Evolutionary conservation across 352 stramenopile species (phyloP), one percentile per base, ranked within the genome.

Genomic region (Blastocystis sp.): DNA sequence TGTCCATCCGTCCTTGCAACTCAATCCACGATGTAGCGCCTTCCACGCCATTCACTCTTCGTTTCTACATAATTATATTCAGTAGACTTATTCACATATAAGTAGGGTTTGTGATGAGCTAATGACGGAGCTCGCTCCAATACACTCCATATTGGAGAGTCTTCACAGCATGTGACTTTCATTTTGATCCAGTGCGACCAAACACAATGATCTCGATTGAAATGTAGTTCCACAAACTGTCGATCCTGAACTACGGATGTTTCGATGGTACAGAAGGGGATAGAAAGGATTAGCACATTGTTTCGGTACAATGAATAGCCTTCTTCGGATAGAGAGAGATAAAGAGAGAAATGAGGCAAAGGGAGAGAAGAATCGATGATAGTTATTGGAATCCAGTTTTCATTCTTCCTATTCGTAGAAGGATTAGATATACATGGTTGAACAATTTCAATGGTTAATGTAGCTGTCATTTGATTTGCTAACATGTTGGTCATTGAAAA

Each of bases 261-360:
- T 22, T 76, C 64, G 33, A 76, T 76, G 4, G 64, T 76, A 24
- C 35, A n/a, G 11, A 76, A 76, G 11, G 64, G 64, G 53, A 76
- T 76, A 7, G 9, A 27, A 27, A 76, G 33, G 9, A 76, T 7
- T 37, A 53, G 19, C 1, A 27, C n/a, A 2, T 76, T 9, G n/a
- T 48, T 53, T 53, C 17, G 17, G 4, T 53, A 27, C 1, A 76
- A 19, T 24, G 30, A 76, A 27, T 48, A 76, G 11, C 42, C 64
- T 0, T 37, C 42, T 48, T 37, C 17, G 7, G 51, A n/a, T 30
- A 64, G 35, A 30, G 37, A 27, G 11, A 84, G 51, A 44, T 9
- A 66, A 2, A 84, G 22, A 0, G 73, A 24, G 30, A 30, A 69
- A 27, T 84, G 51, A 22, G 73, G 73, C 4, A 84, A 40, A 35